These are phyloP conservation scores for Eucalyptus grandis DNA, from an alignment of 345 rosid genomes.

Conservation along the genomic window DNA sequence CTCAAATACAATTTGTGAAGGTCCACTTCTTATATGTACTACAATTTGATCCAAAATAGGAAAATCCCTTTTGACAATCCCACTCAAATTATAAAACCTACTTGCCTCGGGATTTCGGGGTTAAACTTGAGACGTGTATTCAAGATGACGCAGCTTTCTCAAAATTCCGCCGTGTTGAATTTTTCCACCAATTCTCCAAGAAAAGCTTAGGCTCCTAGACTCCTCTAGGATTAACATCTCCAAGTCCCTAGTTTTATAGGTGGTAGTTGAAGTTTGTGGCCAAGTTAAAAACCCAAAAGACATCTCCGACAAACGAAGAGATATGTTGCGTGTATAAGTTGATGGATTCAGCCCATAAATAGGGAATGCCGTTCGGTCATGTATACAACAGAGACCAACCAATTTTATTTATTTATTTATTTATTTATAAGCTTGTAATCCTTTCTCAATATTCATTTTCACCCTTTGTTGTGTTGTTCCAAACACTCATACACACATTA, in stretches of 20 bases:
- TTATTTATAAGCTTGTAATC: not conserved
- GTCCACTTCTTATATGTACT: accelerated
- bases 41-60: not conserved
- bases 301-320: not conserved
- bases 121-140: not conserved
- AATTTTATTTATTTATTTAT: no score
- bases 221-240: not conserved
- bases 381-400: not conserved
- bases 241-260: not conserved
- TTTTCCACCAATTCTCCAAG: not conserved
- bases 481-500: not conserved
- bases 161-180: not conserved
- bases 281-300: accelerated
- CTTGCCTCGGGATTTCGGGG: accelerated
- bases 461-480: not conserved
- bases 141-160: not conserved
- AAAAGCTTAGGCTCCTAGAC: not conserved
- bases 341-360: not conserved
- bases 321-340: not conserved
- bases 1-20: accelerated
- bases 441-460: not conserved
- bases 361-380: not conserved
- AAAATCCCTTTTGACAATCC: not conserved
- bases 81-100: accelerated
- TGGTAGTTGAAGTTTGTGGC: not conserved